Percentiles rank a stretch among this genome's conserved stretches.
Evolutionary conservation across 352 stramenopile species (phyloP).

Genomic region (Phytopythium montanum): DNA sequence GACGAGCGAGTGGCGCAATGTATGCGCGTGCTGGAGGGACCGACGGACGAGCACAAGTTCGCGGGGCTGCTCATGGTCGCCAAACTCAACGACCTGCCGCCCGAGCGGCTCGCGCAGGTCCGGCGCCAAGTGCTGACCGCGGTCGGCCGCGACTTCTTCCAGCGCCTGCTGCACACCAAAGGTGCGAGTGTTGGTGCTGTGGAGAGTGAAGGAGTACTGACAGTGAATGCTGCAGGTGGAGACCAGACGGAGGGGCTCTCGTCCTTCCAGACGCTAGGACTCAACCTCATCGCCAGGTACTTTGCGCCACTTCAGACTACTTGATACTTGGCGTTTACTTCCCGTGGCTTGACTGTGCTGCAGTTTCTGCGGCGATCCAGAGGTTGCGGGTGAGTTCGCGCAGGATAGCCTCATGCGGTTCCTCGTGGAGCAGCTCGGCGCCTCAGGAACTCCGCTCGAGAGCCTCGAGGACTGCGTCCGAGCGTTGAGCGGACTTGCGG

Average conservation of each 20-base stretch:
- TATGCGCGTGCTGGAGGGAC: slow-evolving; percentile 62
- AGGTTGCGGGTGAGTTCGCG: slow-evolving; percentile 48
- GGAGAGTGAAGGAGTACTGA: background rate
- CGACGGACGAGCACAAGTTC: slow-evolving; percentile 86
- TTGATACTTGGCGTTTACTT: too few relatives aligned
- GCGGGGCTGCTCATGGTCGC: slow-evolving; percentile 85
- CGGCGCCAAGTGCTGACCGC: slow-evolving; percentile 55
- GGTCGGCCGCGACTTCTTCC: slow-evolving; percentile 68
- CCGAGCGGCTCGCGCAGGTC: slow-evolving; percentile 42
- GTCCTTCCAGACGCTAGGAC: slow-evolving; percentile 67
- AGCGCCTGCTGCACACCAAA: slow-evolving; percentile 76
- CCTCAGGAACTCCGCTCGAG: slow-evolving; percentile 18
- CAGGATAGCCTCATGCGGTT: slow-evolving; percentile 60
- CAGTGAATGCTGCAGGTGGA: slow-evolving; percentile 24
- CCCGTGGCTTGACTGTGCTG: background rate
- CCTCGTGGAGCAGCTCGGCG: slow-evolving; percentile 45
- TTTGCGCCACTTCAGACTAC: background rate
- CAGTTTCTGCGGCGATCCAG: slow-evolving; percentile 64
- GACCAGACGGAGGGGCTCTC: slow-evolving; percentile 48
- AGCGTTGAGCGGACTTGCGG: slow-evolving; percentile 39
- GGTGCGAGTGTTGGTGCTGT: slow-evolving; percentile 17
- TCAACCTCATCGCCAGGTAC: slow-evolving; percentile 84
- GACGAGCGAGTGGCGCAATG: slow-evolving; percentile 47
- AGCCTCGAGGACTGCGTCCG: slow-evolving; percentile 44
- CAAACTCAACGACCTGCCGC: slow-evolving; percentile 54